These are phyloP conservation scores for Citropsis articulata DNA, from an alignment of 345 rosid species.

Conservation along the genomic window DNA sequence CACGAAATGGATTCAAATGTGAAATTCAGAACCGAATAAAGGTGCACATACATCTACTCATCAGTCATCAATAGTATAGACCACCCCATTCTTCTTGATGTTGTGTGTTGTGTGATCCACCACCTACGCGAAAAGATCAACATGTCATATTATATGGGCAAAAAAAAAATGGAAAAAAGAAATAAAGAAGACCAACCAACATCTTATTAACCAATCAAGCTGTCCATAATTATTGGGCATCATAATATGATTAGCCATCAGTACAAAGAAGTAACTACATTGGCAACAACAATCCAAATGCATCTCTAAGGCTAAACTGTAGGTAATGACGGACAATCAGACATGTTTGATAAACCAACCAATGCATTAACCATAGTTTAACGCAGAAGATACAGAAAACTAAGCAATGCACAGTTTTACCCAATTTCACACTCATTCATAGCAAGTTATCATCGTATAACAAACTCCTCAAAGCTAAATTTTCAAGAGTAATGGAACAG, in stretches of 20 bases:
- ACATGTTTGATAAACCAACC: not conserved
- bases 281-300: not conserved
- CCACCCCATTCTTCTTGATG: slow-evolving; percentile 53
- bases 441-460: not conserved
- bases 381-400: not conserved
- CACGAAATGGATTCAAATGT: not conserved
- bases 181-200: not conserved
- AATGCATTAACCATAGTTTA: not conserved
- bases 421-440: not conserved
- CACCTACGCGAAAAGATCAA: slow-evolving; percentile 34
- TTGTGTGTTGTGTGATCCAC: slow-evolving; percentile 66
- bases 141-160: not conserved
- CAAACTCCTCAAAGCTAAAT: not conserved
- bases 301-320: not conserved
- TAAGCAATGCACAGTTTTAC: not conserved
- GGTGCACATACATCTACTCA: slow-evolving; percentile 10
- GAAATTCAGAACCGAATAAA: not conserved
- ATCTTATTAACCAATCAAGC: not conserved
- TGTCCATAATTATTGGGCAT: not conserved
- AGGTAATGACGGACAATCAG: not conserved
- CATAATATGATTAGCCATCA: not conserved
- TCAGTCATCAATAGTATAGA: slow-evolving; percentile 39
- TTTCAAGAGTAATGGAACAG: not conserved
- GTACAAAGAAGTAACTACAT: not conserved
- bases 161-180: no score